Evolutionary conservation across 176 grass and related monocot species (phyloP).

Genomic region (Oryza punctata): DNA sequence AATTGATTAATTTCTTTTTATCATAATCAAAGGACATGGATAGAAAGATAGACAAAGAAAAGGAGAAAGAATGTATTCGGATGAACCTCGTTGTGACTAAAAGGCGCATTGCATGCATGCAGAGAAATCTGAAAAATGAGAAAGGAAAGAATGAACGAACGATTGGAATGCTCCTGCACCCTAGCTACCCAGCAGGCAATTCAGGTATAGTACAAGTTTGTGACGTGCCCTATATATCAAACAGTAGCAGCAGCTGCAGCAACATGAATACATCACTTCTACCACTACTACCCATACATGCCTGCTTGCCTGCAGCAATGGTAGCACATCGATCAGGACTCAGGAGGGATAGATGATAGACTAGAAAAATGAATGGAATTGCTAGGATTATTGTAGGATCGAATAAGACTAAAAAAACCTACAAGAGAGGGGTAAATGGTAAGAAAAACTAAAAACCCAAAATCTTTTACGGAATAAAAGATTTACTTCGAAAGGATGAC

Average conservation of each 20-base stretch:
- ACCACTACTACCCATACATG: background rate
- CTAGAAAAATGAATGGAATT: background rate
- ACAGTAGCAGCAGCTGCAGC: background rate
- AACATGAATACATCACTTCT: background rate
- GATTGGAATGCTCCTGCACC: background rate
- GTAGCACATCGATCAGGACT: too few species aligned
- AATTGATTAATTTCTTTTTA: too few species aligned
- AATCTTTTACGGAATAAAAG: too few species aligned
- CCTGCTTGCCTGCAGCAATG: background rate
- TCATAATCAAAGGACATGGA: background rate
- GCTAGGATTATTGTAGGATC: too few species aligned
- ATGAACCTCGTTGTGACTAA: background rate
- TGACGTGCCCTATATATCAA: background rate
- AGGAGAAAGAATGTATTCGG: background rate
- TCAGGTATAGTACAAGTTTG: background rate
- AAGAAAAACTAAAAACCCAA: too few species aligned
- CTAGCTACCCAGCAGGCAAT: background rate
- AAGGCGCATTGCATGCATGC: background rate
- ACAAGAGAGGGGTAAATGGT: too few species aligned
- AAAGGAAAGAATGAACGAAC: background rate
- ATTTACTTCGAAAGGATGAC: too few species aligned
- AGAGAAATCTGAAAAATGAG: background rate
- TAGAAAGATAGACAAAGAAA: background rate
- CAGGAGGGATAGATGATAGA: background rate
- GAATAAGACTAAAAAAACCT: too few species aligned